phyloP scores from a whole-genome alignment of 768 basidiomycete genomes.

The Suillus sp. region DNA sequence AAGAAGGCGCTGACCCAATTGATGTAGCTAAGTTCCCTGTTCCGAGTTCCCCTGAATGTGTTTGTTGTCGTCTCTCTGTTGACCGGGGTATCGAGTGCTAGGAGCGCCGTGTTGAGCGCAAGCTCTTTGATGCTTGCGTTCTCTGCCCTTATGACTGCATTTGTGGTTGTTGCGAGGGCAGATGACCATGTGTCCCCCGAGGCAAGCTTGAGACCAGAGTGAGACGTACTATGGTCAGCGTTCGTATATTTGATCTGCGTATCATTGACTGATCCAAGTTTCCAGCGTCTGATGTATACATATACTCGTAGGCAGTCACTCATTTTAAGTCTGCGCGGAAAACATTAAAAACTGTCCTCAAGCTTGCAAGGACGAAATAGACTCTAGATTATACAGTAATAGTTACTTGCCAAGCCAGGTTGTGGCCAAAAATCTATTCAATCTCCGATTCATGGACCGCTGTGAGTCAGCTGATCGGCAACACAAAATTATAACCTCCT shows the following conservation, averaged over 20 bases:
- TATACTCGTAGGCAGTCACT: not conserved
- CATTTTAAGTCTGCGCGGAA: not conserved
- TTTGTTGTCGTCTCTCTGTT: conserved; percentile 72
- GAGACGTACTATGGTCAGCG: conserved; percentile 3
- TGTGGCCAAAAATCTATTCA: conserved; percentile 7
- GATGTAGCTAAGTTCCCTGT: conserved; percentile 62
- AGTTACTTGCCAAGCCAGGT: not conserved
- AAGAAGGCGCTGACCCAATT: conserved; percentile 3
- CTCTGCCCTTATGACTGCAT: conserved; percentile 59
- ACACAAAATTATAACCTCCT: conserved; percentile 13
- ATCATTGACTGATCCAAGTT: not conserved
- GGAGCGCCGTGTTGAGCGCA: conserved; percentile 59
- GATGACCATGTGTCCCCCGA: conserved; percentile 27
- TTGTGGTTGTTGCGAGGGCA: conserved; percentile 43
- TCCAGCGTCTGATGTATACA: not conserved
- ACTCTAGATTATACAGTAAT: not conserved
- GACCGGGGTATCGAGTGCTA: conserved; percentile 68
- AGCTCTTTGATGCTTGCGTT: conserved; percentile 58
- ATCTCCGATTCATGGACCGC: conserved; percentile 18
- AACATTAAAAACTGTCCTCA: not conserved
- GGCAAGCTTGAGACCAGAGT: conserved; percentile 22
- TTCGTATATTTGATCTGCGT: not conserved
- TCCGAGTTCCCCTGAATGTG: conserved; percentile 73
- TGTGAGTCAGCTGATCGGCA: conserved; percentile 23
- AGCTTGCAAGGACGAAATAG: not conserved